Evolutionary conservation across 192 early-diverging fungal genomes (phyloP), one percentile per base, ranked within the genome.

Genomic region (Rhizophagus prolifer): DNA sequence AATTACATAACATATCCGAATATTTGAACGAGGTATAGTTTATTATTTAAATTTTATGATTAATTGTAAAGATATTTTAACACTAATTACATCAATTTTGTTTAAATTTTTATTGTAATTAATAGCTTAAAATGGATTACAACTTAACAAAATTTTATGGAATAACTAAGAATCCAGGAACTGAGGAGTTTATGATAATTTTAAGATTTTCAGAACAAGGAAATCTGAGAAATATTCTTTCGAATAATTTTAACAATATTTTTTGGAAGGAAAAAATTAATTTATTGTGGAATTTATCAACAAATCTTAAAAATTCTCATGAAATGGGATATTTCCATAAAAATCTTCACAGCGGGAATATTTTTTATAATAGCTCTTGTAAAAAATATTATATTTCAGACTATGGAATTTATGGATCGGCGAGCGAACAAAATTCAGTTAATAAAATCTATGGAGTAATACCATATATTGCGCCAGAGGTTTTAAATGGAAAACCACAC

Each of bases 401-500:
- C 50, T 80, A 80, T 74, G 82, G 82, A 23, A 70, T 83, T 4
- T 80, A 76, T 1, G 47, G 82, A 12, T 77, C 80, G 8, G 63
- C 80, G 59, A 83, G 78, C 64, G 59, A 76, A 61, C 75, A 76
- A 34, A 34, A 34, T 34, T 34, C 31, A 4, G 79, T 80, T 69
- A 79, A 81, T 19, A 78, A 79, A 41, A 70, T 83, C 5, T 64
- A 76, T 14, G 82, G 82, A n/a, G 77, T 83, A 13, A 72, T 83
- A 1, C 77, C 82, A 10, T 83, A 83, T 26, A 79, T 83, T 25
- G 80, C 79, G 0, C 82, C 82, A 0, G 82, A 83, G 66, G 70
- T 77, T 5, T 74, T 83, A 28, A 60, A 64, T 36, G 75, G 78
- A 26, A 25, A 72, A 21, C 79, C 77, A 7, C 77, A 80, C 65